Percentiles rank a stretch among this genome's conserved stretches.
Evolutionary conservation across 108 stramenopile genomes (phyloP).

Genomic region (Fragilariopsis cylindrus): DNA sequence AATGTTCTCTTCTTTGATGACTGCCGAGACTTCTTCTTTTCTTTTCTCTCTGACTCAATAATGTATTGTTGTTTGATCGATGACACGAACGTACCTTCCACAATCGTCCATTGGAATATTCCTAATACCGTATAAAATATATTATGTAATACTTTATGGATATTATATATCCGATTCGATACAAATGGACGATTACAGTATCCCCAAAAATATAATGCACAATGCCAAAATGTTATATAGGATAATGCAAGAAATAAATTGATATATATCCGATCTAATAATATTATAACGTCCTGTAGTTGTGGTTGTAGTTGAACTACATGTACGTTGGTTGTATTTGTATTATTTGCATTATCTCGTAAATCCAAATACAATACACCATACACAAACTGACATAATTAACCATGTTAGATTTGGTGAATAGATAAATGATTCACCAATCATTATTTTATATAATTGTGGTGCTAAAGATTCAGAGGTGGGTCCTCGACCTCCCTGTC

Average conservation of each 20-base stretch:
- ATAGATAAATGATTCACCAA: slow-evolving; percentile 16
- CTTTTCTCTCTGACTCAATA: too few species aligned
- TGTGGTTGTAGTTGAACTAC: too few species aligned
- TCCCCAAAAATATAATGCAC: slow-evolving; percentile 23
- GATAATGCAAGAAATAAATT: slow-evolving; percentile 15
- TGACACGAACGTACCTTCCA: slow-evolving; percentile 24
- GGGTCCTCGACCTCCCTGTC: too few species aligned
- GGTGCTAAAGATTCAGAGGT: not conserved
- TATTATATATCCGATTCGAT: slow-evolving; percentile 8
- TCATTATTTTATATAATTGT: not conserved
- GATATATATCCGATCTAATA: slow-evolving; percentile 6
- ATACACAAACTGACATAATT: slow-evolving; percentile 17
- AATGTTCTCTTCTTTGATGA: too few species aligned
- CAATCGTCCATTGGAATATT: slow-evolving; percentile 35
- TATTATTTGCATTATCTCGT: too few species aligned
- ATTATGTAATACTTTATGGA: slow-evolving; percentile 33
- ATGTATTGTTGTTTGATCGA: not conserved
- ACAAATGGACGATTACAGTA: slow-evolving; percentile 29
- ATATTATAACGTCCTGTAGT: not conserved
- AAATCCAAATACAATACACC: not conserved
- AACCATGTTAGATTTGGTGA: slow-evolving; percentile 32
- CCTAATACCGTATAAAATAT: slow-evolving; percentile 29
- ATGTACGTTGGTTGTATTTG: too few species aligned
- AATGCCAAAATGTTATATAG: slow-evolving; percentile 40
- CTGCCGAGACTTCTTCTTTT: too few species aligned